phyloP scores from a whole-genome alignment of 495 filamentous ascomycete species.

The Apodospora peruviana region DNA sequence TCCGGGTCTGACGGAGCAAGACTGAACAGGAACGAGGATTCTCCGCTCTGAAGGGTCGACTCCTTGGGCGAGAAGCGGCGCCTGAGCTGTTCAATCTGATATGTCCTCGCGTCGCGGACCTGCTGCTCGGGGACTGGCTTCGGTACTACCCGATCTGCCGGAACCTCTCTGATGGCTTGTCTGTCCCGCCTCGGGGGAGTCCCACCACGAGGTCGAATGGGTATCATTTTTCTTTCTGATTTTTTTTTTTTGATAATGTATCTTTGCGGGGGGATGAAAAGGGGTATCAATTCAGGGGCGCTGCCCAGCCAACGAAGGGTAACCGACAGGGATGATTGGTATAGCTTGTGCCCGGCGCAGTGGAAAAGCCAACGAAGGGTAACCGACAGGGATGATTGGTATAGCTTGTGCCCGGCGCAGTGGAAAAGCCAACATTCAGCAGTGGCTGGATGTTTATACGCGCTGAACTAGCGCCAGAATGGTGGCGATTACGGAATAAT shows the following conservation, averaged over 20 bases:
- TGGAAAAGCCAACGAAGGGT: not conserved
- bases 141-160: slow-evolving; percentile 46
- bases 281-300: not conserved
- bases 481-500: not conserved
- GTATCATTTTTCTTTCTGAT: slow-evolving; percentile 16
- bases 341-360: too few species aligned
- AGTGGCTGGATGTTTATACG: too few species aligned
- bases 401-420: too few species aligned
- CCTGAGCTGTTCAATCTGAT: slow-evolving; percentile 71
- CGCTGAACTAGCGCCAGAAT: too few species aligned
- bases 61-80: slow-evolving; percentile 65
- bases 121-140: slow-evolving; percentile 64
- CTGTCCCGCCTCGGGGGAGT: slow-evolving; percentile 11
- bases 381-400: not conserved
- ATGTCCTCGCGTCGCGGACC: slow-evolving; percentile 61
- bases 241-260: not conserved
- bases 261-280: not conserved
- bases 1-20: slow-evolving; percentile 81
- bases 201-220: slow-evolving; percentile 14
- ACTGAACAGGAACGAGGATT: slow-evolving; percentile 54
- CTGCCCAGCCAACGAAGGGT: not conserved
- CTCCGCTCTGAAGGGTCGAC: slow-evolving; percentile 42
- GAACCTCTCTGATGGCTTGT: slow-evolving; percentile 36
- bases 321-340: not conserved
- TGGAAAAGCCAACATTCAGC: too few species aligned